Percentiles rank a stretch among this genome's conserved stretches.
Conservation (phyloP, 306 rosid genomes). For the Castanea sativa region DNA sequence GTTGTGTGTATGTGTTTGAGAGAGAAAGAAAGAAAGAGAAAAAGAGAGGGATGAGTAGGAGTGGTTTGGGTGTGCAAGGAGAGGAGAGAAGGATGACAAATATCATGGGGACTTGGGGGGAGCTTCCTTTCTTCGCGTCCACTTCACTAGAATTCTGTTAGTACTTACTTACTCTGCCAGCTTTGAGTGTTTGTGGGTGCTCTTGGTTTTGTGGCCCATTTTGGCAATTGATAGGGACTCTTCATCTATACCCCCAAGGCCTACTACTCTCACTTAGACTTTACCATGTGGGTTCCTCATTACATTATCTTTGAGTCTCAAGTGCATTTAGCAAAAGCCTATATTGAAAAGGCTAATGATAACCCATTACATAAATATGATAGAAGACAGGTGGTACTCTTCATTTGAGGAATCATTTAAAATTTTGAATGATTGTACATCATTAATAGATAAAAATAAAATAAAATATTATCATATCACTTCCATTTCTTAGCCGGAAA, state of each 20-base stretch:
- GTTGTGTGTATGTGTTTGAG: constrained; percentile 2
- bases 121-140: constrained; percentile 98
- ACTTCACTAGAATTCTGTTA: constrained; percentile 91
- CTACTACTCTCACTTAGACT: not conserved
- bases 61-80: not conserved
- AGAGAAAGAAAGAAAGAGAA: constrained; percentile 9
- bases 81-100: constrained; percentile 4
- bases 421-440: too few species aligned
- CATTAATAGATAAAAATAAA: too few species aligned
- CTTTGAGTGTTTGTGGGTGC: constrained; percentile 9
- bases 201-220: constrained; percentile 18
- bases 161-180: too few species aligned
- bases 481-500: too few species aligned
- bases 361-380: too few species aligned
- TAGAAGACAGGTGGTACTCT: too few species aligned
- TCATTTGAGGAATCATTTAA: too few species aligned
- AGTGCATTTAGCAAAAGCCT: too few species aligned
- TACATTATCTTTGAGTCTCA: too few species aligned
- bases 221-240: constrained; percentile 44
- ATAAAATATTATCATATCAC: too few species aligned
- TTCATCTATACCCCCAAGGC: constrained; percentile 28
- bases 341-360: too few species aligned
- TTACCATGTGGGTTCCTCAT: too few species aligned
- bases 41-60: not conserved
- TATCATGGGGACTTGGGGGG: constrained; percentile 12